Conservation (phyloP, 2,329 filamentous ascomycete species). For the Chaetomium strumarium region DNA sequence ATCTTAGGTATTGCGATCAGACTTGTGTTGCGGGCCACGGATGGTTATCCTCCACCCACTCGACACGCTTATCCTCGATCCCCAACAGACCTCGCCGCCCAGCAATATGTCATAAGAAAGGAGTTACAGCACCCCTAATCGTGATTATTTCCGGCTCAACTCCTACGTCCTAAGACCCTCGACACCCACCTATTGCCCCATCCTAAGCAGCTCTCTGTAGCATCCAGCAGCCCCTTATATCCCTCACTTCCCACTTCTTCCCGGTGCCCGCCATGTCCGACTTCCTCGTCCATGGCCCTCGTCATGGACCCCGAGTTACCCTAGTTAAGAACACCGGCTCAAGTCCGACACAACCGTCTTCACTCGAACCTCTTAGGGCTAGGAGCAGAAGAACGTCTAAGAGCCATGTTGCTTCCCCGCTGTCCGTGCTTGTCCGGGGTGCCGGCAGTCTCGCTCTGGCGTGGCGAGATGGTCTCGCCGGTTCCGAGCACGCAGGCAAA, state of each 20-base stretch:
- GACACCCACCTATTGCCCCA: no score
- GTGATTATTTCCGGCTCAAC: no score
- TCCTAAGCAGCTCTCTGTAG: not conserved
- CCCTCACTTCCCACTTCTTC: not conserved
- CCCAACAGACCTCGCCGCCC: no score
- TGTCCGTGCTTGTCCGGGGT: constrained; percentile 24
- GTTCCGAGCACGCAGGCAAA: constrained; percentile 43
- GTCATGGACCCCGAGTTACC: constrained; percentile 11
- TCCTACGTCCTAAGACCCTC: no score
- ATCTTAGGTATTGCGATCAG: no score
- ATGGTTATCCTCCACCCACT: no score
- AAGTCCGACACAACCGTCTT: not conserved
- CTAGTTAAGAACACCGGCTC: constrained; percentile 3
- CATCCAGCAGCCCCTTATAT: not conserved
- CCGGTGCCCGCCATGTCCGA: constrained; percentile 18
- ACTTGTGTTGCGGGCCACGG: no score
- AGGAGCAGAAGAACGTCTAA: constrained; percentile 10
- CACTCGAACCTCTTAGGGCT: not conserved
- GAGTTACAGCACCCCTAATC: no score
- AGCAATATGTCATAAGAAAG: no score
- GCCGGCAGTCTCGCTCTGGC: constrained; percentile 40
- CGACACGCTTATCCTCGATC: no score
- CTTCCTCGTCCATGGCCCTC: constrained; percentile 17
- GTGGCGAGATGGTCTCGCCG: constrained; percentile 48
- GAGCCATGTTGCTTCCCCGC: constrained; percentile 8